Evolutionary conservation across 164 flowering plant species (phyloP), one percentile per base, ranked within the genome.

Genomic region (Vitis cinerea): DNA sequence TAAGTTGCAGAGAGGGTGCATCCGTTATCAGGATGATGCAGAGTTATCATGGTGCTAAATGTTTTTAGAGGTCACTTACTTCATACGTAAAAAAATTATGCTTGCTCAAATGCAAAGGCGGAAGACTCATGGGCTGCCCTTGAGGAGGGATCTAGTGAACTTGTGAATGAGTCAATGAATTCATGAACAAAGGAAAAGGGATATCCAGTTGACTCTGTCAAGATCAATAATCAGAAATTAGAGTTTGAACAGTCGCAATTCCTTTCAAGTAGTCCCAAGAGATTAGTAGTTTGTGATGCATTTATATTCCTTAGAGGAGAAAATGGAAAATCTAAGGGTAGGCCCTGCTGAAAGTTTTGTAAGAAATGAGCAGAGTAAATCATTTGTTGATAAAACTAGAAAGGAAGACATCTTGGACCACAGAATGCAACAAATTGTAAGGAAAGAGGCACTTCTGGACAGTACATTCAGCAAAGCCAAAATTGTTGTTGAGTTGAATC

Each of bases 111-210:
- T 82, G 93, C 98, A 49, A 90, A 83, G 82, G 93, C 98, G 15
- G 97, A 95, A 79, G 98, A 95, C 71, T 79, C 93, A 66, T 95
- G 99, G 99, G 85, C 84, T 74, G 93, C 83, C 63, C 90, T 93
- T 56, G 88, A 89, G 80, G 96, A 93, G 71, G 97, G 83, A 75
- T 91, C 99, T 64, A 93, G 90, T 75, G 87, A 90, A 71, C 96
- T 93, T 55, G 99, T 96, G 74, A 93, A 83, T 72, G 77, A 74
- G 78, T 72, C 93, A 52, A 96, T 96, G 99, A 81, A 80, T 78
- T 80, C 97, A 55, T 96, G 99, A 98, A 96, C 98, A 63, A 90
- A 90, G 82, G 97, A 96, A 72, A 74, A 86, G 73, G 99, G 99
- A 29, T 95, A 95, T 71, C 99, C 99, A 23, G 98, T 95, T 70